phyloP scores from a whole-genome alignment of 306 rosid species.

The Sechiopsis laciniata region DNA sequence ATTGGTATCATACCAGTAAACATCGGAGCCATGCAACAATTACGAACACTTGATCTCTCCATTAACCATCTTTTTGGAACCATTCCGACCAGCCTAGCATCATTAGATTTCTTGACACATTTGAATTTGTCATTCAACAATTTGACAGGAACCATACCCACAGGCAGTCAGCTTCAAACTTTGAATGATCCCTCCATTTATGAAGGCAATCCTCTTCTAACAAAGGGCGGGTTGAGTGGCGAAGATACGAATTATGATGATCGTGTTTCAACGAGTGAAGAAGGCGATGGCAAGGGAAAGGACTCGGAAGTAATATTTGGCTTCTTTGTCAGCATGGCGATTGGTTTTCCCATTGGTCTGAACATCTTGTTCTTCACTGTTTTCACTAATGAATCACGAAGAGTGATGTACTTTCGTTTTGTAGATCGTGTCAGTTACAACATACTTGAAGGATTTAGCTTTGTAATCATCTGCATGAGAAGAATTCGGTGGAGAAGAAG shows the following conservation, averaged over 20 bases:
- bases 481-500: background rate
- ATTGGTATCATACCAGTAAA: background rate
- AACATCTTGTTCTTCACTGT: background rate
- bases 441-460: background rate
- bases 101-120: background rate
- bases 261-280: background rate
- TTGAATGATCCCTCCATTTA: background rate
- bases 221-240: background rate
- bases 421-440: background rate
- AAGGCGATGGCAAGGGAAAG: background rate
- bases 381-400: background rate
- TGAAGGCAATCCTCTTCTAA: background rate
- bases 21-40: background rate
- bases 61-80: background rate
- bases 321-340: background rate
- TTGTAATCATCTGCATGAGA: background rate
- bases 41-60: background rate
- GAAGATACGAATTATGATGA: background rate
- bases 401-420: background rate
- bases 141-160: background rate
- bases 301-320: background rate
- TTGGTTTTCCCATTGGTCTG: background rate
- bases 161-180: background rate
- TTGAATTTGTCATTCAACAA: background rate
- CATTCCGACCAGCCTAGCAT: background rate